Evolutionary conservation across 2,329 filamentous ascomycete species (phyloP).

Genomic region (Thielaviopsis punctulata): DNA sequence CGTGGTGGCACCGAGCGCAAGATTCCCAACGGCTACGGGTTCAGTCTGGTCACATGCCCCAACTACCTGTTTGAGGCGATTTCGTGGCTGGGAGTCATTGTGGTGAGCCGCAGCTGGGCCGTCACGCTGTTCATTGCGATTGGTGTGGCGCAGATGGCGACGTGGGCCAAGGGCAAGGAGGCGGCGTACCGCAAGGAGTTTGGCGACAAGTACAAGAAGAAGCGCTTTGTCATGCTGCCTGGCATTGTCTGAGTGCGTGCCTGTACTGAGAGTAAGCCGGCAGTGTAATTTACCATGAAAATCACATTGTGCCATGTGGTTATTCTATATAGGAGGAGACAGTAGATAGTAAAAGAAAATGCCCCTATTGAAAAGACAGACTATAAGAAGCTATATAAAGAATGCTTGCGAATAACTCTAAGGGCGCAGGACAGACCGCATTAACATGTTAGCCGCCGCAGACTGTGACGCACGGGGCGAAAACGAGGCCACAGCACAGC

Average conservation of each 20-base stretch:
- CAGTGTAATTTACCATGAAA: neutral
- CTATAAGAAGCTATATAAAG: neutral
- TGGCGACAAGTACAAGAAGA: constrained; percentile 86
- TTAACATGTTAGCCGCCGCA: neutral
- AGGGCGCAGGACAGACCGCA: neutral
- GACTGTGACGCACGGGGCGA: neutral
- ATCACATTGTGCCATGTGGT: no score
- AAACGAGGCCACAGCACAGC: neutral
- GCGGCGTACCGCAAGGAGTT: constrained; percentile 77
- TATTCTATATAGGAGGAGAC: neutral
- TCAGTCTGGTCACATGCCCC: constrained; percentile 76
- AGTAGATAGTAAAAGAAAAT: neutral
- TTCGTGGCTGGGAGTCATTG: constrained; percentile 67
- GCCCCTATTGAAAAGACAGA: no score
- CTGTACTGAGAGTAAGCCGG: neutral
- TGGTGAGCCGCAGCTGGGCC: constrained; percentile 63
- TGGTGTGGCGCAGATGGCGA: constrained; percentile 62
- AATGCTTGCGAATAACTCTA: no score
- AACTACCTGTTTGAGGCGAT: constrained; percentile 93
- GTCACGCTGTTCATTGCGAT: constrained; percentile 60
- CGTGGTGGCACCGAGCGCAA: constrained; percentile 70
- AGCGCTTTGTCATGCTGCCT: constrained; percentile 70
- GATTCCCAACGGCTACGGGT: constrained; percentile 74
- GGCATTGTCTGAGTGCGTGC: constrained; percentile 50
- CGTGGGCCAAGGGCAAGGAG: constrained; percentile 89